These are phyloP conservation scores for Teratosphaeria nubilosa DNA, from an alignment of 2,329 filamentous ascomycete genomes.

Conservation along the genomic window DNA sequence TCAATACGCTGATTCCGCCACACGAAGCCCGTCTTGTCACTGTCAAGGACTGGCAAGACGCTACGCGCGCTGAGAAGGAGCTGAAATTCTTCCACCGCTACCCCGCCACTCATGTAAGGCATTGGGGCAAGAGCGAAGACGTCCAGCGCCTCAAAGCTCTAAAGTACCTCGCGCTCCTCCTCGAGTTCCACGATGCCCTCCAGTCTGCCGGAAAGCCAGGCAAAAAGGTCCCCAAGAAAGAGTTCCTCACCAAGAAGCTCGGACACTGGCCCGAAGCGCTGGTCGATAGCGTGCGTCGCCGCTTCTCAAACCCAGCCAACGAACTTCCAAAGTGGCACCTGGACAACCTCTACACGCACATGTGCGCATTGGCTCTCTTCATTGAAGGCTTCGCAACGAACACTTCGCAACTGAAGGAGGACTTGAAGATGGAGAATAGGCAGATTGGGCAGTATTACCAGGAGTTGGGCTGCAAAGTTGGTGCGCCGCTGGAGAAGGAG, in stretches of 20 bases:
- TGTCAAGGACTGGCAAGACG: conserved; percentile 65
- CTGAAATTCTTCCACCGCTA: conserved; percentile 52
- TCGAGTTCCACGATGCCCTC: conserved; percentile 38
- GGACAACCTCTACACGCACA: conserved; percentile 63
- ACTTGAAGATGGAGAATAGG: conserved; percentile 62
- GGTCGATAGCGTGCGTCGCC: conserved; percentile 56
- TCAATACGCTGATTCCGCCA: conserved; percentile 54
- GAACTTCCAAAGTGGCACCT: conserved; percentile 61
- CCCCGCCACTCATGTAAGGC: conserved; percentile 54
- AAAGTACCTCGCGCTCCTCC: conserved; percentile 38
- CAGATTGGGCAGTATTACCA: conserved; percentile 60
- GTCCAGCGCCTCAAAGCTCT: conserved; percentile 38
- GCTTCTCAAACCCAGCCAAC: conserved; percentile 40
- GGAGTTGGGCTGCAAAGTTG: conserved; percentile 63
- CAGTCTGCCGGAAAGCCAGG: conserved; percentile 23
- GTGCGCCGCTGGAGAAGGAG: conserved; percentile 32
- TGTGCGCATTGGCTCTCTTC: conserved; percentile 60
- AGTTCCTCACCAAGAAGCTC: conserved; percentile 50
- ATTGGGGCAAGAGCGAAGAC: conserved; percentile 36
- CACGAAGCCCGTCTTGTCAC: conserved; percentile 59
- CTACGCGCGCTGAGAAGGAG: conserved; percentile 45
- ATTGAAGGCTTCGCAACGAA: conserved; percentile 66
- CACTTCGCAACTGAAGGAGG: conserved; percentile 57
- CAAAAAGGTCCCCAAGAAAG: conserved; percentile 48
- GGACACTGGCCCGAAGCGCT: conserved; percentile 47